phyloP scores from a whole-genome alignment of 2,329 filamentous ascomycete species.

The Pyricularia sp. region DNA sequence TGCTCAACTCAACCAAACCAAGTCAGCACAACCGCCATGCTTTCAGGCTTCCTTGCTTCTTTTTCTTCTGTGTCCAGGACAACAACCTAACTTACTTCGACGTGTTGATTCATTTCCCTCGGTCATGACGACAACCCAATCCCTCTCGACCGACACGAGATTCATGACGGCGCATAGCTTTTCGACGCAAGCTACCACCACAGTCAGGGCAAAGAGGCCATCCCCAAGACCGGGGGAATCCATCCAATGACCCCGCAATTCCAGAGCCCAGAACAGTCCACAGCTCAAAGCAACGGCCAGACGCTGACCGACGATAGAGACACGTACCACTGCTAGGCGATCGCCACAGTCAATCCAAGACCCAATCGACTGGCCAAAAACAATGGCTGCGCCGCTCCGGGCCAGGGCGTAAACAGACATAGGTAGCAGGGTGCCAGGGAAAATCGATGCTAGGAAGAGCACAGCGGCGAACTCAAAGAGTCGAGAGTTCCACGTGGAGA shows the following conservation, averaged over 20 bases:
- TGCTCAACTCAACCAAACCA: conserved; percentile 15
- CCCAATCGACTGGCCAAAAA: conserved; percentile 51
- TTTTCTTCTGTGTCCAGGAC: background rate
- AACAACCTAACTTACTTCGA: conserved; percentile 10
- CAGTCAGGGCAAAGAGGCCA: conserved; percentile 24
- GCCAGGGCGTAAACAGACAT: conserved; percentile 61
- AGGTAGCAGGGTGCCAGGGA: conserved; percentile 50
- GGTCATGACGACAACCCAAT: conserved; percentile 54
- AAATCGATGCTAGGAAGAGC: conserved; percentile 46
- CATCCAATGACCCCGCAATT: conserved; percentile 9
- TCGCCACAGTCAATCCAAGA: conserved; percentile 45
- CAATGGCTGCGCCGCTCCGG: conserved; percentile 46
- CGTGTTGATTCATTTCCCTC: conserved; percentile 23
- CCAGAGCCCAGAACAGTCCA: conserved; percentile 29
- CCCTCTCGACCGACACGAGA: conserved; percentile 58
- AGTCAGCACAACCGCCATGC: background rate
- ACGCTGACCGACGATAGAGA: conserved; percentile 37
- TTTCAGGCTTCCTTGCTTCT: background rate
- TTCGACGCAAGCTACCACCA: conserved; percentile 55
- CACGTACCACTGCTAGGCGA: conserved; percentile 38
- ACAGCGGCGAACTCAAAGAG: conserved; percentile 56
- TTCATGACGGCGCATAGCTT: conserved; percentile 59
- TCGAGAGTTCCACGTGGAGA: conserved; percentile 57
- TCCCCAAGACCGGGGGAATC: conserved; percentile 18
- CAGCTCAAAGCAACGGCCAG: conserved; percentile 38